Evolutionary conservation across 2,329 filamentous ascomycete species (phyloP), one percentile per base, ranked within the genome.

Genomic region (Orbilia brochopaga): DNA sequence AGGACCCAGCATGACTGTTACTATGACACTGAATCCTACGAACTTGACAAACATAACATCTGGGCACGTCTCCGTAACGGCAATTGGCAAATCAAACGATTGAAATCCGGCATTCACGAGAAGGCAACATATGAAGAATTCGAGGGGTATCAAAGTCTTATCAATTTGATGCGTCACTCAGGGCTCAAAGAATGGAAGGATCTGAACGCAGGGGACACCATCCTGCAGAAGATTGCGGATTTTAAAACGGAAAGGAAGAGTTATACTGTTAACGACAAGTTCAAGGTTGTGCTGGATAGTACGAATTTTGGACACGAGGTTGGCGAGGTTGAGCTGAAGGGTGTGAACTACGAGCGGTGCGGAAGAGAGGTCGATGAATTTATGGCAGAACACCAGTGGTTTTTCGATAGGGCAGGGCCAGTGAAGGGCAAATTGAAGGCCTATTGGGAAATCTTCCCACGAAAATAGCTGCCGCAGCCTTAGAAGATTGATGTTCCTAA

Each of bases 241-340:
- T 77, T 78, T 51, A 63, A 58, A 27, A 79, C 78, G 3, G 73
- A 54, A 13, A 72, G 78, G 24, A 74, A 75, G 62, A 72, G 69
- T 21, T 78, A 76, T 74, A 56, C 76, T 7, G 77, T 76, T 2
- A 75, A 79, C 61, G 59, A 73, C 11, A 74, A 73, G 27, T 78
- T 78, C 48, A 74, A 66, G 6, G 69, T 79, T 19, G 77, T 77
- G 46, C 51, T 78, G 13, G 78, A 79, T 54, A 62, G 66, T 4
- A 78, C 76, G n/a, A 63, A 78, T 70, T 80, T 79, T 74, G 77
- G 77, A 7, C 78, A 78, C 53, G 46, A 54, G 23, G 76, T 79
- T 15, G 78, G 77, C 1, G 77, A 79, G 74, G 76, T 79, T 11
- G 76, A 79, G 17, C 63, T 69, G n/a, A 53, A 21, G 30, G 19